phyloP scores from a whole-genome alignment of 441 rosid genomes.

The Pelargonium fulgidum region DNA sequence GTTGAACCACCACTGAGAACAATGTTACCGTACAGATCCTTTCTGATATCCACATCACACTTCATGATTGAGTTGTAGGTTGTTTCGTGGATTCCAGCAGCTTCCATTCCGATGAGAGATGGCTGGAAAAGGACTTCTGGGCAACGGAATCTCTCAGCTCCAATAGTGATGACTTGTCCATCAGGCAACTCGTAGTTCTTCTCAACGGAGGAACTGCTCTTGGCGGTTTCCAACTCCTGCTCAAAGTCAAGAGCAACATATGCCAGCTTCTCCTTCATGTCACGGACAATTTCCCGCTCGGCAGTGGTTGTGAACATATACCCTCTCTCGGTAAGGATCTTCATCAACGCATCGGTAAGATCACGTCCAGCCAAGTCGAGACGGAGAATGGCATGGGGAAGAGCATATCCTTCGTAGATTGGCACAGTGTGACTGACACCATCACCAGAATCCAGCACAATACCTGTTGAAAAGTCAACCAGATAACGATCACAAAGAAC shows the following conservation, averaged over 20 bases:
- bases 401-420: constrained; percentile 55
- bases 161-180: constrained; percentile 21
- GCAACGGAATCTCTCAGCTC: constrained; percentile 63
- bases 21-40: too few relatives aligned
- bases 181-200: constrained; percentile 71
- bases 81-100: constrained; percentile 79
- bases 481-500: background rate
- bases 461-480: too few relatives aligned
- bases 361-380: too few relatives aligned
- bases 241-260: too few relatives aligned
- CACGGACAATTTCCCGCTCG: constrained; percentile 82
- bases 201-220: constrained; percentile 20
- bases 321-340: constrained; percentile 71
- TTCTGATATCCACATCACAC: constrained; percentile 36
- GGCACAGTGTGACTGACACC: constrained; percentile 81
- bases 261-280: constrained; percentile 72
- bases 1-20: constrained; percentile 39
- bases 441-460: constrained; percentile 77
- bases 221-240: constrained; percentile 61
- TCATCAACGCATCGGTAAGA: constrained; percentile 52
- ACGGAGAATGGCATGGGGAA: constrained; percentile 7
- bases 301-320: constrained; percentile 78
- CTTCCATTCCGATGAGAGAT: constrained; percentile 79
- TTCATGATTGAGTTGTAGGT: constrained; percentile 83
- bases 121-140: constrained; percentile 90